Conservation (phyloP, 2,329 filamentous ascomycete genomes). For the Exophiala xenobiotica region DNA sequence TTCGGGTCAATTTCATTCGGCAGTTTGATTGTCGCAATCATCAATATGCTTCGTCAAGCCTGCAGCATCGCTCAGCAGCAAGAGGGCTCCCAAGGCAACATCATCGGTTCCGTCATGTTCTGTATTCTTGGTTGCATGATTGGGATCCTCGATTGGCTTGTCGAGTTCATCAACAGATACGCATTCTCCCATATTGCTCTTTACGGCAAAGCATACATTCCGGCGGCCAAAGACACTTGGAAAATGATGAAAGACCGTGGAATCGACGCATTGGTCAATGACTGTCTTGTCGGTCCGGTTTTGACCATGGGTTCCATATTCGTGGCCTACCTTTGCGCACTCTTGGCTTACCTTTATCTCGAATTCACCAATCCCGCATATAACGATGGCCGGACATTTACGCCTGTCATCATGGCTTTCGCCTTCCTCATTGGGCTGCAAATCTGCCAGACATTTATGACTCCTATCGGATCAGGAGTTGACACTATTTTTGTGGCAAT, state of each 20-base stretch:
- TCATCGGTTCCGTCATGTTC: constrained; percentile 65
- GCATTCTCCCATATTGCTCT: constrained; percentile 91
- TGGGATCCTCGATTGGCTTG: constrained; percentile 75
- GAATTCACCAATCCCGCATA: constrained; percentile 77
- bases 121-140: constrained; percentile 78
- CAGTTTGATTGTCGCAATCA: constrained; percentile 79
- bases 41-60: constrained; percentile 79
- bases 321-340: constrained; percentile 76
- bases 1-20: constrained; percentile 90
- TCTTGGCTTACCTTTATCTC: constrained; percentile 85
- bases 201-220: constrained; percentile 85
- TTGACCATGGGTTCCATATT: constrained; percentile 76
- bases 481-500: constrained; percentile 87
- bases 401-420: constrained; percentile 76
- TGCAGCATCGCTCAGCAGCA: constrained; percentile 74
- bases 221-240: constrained; percentile 87
- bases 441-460: constrained; percentile 85
- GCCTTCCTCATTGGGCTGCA: constrained; percentile 88
- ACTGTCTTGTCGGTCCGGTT: constrained; percentile 76
- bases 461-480: constrained; percentile 81
- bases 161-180: constrained; percentile 87
- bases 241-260: constrained; percentile 87
- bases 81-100: constrained; percentile 65
- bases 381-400: constrained; percentile 67
- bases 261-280: constrained; percentile 84